Conservation (phyloP, 2,329 filamentous ascomycete species). For the Colletotrichum endophyticum region DNA sequence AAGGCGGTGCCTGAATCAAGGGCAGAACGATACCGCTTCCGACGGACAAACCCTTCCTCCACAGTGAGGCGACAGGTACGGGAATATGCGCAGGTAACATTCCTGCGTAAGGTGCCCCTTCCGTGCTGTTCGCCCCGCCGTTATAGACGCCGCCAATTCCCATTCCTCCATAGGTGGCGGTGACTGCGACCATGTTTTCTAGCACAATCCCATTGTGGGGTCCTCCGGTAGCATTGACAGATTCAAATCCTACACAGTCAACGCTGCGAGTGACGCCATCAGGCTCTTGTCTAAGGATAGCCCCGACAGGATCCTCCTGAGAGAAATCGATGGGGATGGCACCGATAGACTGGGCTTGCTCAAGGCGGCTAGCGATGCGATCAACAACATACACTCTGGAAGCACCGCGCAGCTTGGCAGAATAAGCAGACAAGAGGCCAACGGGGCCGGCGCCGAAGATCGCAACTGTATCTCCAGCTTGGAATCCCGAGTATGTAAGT, state of each 20-base stretch:
- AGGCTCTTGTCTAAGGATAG: conserved; percentile 19
- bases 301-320: not conserved
- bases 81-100: not conserved
- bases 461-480: conserved; percentile 63
- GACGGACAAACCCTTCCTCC: not conserved
- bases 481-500: conserved; percentile 60
- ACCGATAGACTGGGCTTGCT: conserved; percentile 22
- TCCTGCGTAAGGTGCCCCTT: conserved; percentile 14
- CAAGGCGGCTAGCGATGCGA: conserved; percentile 23
- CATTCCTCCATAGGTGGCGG: conserved; percentile 21
- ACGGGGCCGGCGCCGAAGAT: conserved; percentile 70
- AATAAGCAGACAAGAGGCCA: conserved; percentile 54
- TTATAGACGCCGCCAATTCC: conserved; percentile 25
- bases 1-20: not conserved
- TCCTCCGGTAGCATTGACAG: conserved; percentile 17
- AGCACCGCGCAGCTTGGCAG: conserved; percentile 27
- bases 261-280: conserved; percentile 21
- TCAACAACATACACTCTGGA: conserved; percentile 24
- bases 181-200: conserved; percentile 17
- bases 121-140: not conserved
- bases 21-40: not conserved
- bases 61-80: conserved; percentile 24
- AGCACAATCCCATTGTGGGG: conserved; percentile 18
- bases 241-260: conserved; percentile 24
- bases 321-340: conserved; percentile 24